Conservation (phyloP, 2,329 filamentous ascomycete species). For the Scopulariopsis brevicaulis region DNA sequence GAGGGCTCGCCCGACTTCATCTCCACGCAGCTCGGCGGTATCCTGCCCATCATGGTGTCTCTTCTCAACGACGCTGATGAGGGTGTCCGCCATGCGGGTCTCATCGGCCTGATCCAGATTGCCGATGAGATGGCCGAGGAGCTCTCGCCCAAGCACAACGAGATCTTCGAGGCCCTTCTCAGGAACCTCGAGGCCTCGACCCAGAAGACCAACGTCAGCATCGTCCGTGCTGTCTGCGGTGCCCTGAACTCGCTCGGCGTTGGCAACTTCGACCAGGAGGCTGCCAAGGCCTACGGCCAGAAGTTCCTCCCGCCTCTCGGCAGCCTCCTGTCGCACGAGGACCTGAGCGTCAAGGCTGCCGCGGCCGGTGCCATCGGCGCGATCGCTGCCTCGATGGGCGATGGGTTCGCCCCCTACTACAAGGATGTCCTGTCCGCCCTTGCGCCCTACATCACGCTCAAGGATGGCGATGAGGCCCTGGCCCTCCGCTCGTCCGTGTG, state of each 20-base stretch:
- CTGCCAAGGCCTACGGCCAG: conserved; percentile 57
- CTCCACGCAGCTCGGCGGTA: conserved; percentile 76
- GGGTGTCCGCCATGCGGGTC: conserved; percentile 74
- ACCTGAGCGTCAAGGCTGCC: conserved; percentile 81
- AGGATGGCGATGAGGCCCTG: conserved; percentile 81
- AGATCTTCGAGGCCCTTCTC: conserved; percentile 72
- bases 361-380: conserved; percentile 85
- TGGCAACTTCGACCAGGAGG: conserved; percentile 66
- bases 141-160: conserved; percentile 73
- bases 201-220: conserved; percentile 68
- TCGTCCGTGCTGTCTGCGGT: conserved; percentile 81
- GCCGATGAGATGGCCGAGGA: conserved; percentile 91
- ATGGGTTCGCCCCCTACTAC: conserved; percentile 84
- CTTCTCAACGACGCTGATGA: conserved; percentile 76
- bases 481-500: conserved; percentile 82
- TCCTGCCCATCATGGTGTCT: conserved; percentile 75
- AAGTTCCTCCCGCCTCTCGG: conserved; percentile 80
- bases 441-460: conserved; percentile 71
- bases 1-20: conserved; percentile 97
- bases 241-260: conserved; percentile 88
- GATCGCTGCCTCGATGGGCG: conserved; percentile 74
- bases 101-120: conserved; percentile 79
- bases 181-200: conserved; percentile 80
- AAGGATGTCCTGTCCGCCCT: conserved; percentile 83
- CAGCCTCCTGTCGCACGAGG: conserved; percentile 69